Percentiles rank a stretch among this genome's conserved stretches.
These are phyloP conservation scores for Syncephalastrum monosporum DNA, from an alignment of 371 early-diverging fungal species.

Conservation along the genomic window DNA sequence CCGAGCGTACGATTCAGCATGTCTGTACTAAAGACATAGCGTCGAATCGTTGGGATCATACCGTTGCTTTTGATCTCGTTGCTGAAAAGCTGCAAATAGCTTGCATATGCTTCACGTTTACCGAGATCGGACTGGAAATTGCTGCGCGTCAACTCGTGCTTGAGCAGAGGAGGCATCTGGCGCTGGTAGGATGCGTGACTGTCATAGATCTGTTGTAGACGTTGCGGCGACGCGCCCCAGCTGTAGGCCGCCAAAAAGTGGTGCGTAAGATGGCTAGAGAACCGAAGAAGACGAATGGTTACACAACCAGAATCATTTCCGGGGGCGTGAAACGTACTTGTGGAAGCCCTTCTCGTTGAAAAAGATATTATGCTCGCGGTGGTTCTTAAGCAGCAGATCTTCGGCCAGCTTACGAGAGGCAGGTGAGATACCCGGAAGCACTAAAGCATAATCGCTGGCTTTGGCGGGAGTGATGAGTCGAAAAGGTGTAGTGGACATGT, in stretches of 20 bases:
- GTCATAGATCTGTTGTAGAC: conserved; percentile 53
- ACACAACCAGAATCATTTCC: neutral
- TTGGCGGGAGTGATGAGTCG: conserved; percentile 14
- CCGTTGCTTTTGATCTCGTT: conserved; percentile 46
- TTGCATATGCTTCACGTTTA: conserved; percentile 44
- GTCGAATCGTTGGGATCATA: conserved; percentile 39
- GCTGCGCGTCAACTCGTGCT: conserved; percentile 26
- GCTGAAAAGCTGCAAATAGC: conserved; percentile 47
- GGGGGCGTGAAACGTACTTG: conserved; percentile 24
- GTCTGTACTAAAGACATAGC: conserved; percentile 47
- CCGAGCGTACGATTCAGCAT: conserved; percentile 43
- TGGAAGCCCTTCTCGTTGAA: conserved; percentile 47
- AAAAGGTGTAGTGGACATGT: conserved; percentile 15
- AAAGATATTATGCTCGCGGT: conserved; percentile 38
- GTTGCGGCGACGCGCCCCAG: conserved; percentile 48
- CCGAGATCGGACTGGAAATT: conserved; percentile 43
- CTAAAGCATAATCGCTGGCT: conserved; percentile 14
- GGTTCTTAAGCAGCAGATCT: conserved; percentile 33
- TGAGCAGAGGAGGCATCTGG: conserved; percentile 26
- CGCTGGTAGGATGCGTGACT: conserved; percentile 38
- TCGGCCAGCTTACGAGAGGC: conserved; percentile 27
- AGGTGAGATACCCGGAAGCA: conserved; percentile 39
- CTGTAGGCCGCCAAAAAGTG: conserved; percentile 56
- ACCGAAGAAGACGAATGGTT: neutral
- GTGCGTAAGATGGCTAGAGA: conserved; percentile 49